These are phyloP conservation scores for Penicillium italicum DNA, from an alignment of 2,329 filamentous ascomycete genomes.

Conservation along the genomic window DNA sequence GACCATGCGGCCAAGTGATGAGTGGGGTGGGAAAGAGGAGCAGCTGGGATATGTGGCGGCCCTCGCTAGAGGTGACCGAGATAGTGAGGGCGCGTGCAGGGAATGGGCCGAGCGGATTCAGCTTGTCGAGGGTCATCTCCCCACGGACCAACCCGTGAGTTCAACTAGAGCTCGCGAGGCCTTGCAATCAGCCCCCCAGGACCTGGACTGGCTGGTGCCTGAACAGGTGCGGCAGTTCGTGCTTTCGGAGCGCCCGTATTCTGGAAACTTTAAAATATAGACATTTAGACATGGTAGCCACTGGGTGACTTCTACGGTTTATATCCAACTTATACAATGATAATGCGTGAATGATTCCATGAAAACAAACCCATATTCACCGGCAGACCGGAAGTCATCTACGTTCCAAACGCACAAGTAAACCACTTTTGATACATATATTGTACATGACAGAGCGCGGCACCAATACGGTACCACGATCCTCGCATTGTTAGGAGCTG, in stretches of 20 bases:
- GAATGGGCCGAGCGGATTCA: slow-evolving; percentile 45
- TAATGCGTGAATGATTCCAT: slow-evolving; percentile 1
- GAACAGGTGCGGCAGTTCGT: slow-evolving; percentile 34
- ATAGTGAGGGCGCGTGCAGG: slow-evolving; percentile 36
- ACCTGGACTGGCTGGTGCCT: slow-evolving; percentile 38
- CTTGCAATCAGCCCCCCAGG: slow-evolving; percentile 27
- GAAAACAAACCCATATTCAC: neutral
- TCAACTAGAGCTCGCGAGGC: slow-evolving; percentile 44
- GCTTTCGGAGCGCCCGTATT: slow-evolving; percentile 32
- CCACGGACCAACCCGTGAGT: slow-evolving; percentile 39
- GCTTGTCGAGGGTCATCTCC: slow-evolving; percentile 39
- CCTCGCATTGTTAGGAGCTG: neutral
- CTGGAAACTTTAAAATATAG: neutral
- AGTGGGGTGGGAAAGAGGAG: slow-evolving; percentile 39
- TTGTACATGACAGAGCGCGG: neutral
- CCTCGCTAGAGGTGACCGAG: slow-evolving; percentile 38
- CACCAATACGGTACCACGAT: neutral
- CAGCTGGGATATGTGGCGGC: slow-evolving; percentile 39
- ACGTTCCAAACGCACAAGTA: neutral
- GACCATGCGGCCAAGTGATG: slow-evolving; percentile 42
- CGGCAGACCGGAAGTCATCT: neutral
- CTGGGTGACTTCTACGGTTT: neutral
- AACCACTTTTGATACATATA: slow-evolving; percentile 3
- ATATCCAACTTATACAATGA: neutral
- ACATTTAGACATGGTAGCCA: neutral